A percentile compares a stretch with the other conserved stretches of the same genome.
Conservation (phyloP, 371 early-diverging fungal species). For the Parasitella parasitica region DNA sequence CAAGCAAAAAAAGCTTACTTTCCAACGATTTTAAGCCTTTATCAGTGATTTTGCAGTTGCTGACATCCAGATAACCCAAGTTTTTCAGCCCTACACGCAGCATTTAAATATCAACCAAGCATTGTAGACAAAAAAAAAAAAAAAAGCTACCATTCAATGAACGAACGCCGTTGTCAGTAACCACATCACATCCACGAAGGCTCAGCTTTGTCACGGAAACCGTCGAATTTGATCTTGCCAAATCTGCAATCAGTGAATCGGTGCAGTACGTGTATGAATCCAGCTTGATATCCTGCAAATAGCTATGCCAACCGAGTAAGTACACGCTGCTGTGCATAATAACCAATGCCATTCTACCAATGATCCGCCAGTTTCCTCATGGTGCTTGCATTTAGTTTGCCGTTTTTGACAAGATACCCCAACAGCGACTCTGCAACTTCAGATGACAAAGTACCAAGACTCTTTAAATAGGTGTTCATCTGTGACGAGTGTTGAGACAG, state of each 20-base stretch:
- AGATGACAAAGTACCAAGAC: conserved; percentile 21
- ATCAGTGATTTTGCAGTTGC: conserved; percentile 46
- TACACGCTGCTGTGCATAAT: neutral
- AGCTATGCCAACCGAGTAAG: conserved; percentile 13
- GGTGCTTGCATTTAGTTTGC: conserved; percentile 29
- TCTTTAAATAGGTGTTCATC: conserved; percentile 11
- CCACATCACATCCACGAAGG: conserved; percentile 41
- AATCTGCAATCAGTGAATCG: conserved; percentile 37
- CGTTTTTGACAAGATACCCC: conserved; percentile 16
- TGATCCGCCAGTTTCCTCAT: conserved; percentile 29
- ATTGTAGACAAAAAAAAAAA: too few relatives aligned
- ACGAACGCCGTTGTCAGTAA: conserved; percentile 39
- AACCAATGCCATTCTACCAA: conserved; percentile 29
- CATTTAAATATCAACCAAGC: too few relatives aligned
- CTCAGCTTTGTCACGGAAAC: conserved; percentile 26
- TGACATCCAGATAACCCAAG: conserved; percentile 37
- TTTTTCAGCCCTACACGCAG: conserved; percentile 38
- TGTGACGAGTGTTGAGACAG: conserved; percentile 25
- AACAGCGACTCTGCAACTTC: conserved; percentile 29
- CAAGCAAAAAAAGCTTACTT: conserved; percentile 21
- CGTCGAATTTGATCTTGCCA: conserved; percentile 31
- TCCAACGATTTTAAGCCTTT: conserved; percentile 32
- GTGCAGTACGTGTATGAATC: conserved; percentile 43
- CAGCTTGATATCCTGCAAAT: conserved; percentile 32
- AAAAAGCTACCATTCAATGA: conserved; percentile 32